These are phyloP conservation scores for Pseudocercospora fuligena DNA, from an alignment of 2,329 filamentous ascomycete species.

Conservation along the genomic window DNA sequence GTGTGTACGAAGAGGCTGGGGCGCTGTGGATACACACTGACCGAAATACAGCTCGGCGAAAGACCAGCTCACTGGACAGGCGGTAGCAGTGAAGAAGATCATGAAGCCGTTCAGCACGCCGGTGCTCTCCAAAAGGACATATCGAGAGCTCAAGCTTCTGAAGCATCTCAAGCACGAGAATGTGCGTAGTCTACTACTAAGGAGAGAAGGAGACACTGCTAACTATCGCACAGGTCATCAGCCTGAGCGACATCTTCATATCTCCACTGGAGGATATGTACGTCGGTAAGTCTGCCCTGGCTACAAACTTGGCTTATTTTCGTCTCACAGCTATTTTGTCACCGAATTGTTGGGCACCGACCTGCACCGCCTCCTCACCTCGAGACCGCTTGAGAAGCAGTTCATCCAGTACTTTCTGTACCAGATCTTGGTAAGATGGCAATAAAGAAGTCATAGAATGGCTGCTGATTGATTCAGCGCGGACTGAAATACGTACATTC, in stretches of 20 bases:
- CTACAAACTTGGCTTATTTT: constrained; percentile 32
- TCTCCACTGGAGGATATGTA: constrained; percentile 98
- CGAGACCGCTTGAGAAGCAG: constrained; percentile 95
- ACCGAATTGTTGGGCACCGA: constrained; percentile 97
- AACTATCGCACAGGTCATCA: constrained; percentile 72
- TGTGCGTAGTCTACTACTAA: constrained; percentile 55
- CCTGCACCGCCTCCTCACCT: constrained; percentile 91
- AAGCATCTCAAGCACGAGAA: constrained; percentile 98
- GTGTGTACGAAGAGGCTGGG: constrained; percentile 55
- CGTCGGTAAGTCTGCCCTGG: constrained; percentile 40
- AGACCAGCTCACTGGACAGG: constrained; percentile 95
- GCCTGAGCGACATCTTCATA: constrained; percentile 98
- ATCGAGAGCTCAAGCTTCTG: constrained; percentile 93
- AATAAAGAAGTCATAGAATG: not conserved
- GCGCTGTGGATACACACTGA: constrained; percentile 16
- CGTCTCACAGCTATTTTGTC: constrained; percentile 80
- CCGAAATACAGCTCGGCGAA: constrained; percentile 76
- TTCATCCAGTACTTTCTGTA: constrained; percentile 99
- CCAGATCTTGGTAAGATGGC: constrained; percentile 82
- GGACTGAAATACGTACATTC: constrained; percentile 99
- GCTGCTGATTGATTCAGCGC: constrained; percentile 62
- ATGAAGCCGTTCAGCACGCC: constrained; percentile 99
- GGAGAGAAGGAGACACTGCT: constrained; percentile 1
- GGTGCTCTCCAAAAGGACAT: constrained; percentile 95
- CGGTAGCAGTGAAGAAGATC: constrained; percentile 99